Conservation (phyloP, 1,284 basidiomycete genomes). For the Spongispora temasekensis region DNA sequence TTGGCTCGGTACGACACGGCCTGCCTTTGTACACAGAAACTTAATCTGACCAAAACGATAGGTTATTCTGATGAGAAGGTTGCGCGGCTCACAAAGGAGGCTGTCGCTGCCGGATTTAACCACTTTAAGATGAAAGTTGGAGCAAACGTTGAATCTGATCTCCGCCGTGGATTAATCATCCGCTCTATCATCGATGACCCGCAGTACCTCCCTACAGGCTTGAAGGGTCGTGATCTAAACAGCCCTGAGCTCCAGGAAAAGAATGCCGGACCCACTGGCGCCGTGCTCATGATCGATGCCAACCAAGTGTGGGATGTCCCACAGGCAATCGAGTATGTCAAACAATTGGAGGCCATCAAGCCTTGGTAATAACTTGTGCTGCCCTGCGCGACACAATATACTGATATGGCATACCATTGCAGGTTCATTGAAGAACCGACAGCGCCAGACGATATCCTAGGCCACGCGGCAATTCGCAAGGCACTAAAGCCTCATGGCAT, state of each 20-base stretch:
- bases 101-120: conserved; percentile 86
- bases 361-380: conserved; percentile 67
- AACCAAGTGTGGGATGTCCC: conserved; percentile 98
- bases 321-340: conserved; percentile 91
- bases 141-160: conserved; percentile 77
- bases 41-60: conserved; percentile 11
- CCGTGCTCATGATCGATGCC: conserved; percentile 95
- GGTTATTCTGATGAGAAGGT: conserved; percentile 91
- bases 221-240: conserved; percentile 61
- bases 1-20: conserved; percentile 68
- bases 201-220: conserved; percentile 60
- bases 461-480: conserved; percentile 81
- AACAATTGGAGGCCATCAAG: conserved; percentile 75
- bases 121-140: conserved; percentile 99
- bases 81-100: conserved; percentile 81
- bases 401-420: conserved; percentile 1
- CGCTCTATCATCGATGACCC: conserved; percentile 94
- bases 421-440: conserved; percentile 97
- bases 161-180: conserved; percentile 85
- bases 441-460: conserved; percentile 88
- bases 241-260: conserved; percentile 74
- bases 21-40: background rate
- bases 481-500: conserved; percentile 83
- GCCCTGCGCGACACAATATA: background rate
- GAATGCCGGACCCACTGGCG: conserved; percentile 93